These are phyloP conservation scores for Alternaria sp. DNA, from an alignment of 2,329 filamentous ascomycete genomes.

Conservation along the genomic window DNA sequence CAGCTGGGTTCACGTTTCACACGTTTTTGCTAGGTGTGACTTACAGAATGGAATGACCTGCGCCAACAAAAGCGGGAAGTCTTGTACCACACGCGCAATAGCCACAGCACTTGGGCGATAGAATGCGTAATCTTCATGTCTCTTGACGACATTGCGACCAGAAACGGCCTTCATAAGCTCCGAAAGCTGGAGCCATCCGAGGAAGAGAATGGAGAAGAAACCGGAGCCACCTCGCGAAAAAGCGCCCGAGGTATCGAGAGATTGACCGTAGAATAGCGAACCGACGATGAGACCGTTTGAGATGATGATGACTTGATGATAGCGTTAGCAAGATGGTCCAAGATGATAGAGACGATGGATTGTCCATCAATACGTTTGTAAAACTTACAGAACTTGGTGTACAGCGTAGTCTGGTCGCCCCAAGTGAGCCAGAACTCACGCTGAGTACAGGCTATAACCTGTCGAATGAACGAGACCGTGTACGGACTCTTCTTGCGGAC, in stretches of 20 bases:
- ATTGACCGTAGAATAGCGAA: slow-evolving; percentile 77
- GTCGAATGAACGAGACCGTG: slow-evolving; percentile 76
- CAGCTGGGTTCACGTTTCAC: slow-evolving; percentile 8
- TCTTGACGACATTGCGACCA: slow-evolving; percentile 73
- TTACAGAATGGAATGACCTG: slow-evolving; percentile 66
- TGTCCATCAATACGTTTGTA: background rate
- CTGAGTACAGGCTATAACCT: slow-evolving; percentile 73
- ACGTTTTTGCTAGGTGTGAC: slow-evolving; percentile 1
- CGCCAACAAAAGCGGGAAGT: slow-evolving; percentile 67
- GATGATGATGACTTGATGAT: slow-evolving; percentile 70
- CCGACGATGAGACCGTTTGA: slow-evolving; percentile 79
- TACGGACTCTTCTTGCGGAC: slow-evolving; percentile 76
- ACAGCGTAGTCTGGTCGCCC: slow-evolving; percentile 76
- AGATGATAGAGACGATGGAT: background rate
- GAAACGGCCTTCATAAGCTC: slow-evolving; percentile 81
- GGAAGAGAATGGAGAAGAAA: slow-evolving; percentile 74
- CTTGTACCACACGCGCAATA: slow-evolving; percentile 68
- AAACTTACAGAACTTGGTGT: slow-evolving; percentile 69
- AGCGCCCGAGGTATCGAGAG: slow-evolving; percentile 66
- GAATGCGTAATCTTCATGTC: slow-evolving; percentile 74
- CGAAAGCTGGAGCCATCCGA: slow-evolving; percentile 76
- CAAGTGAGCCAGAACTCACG: slow-evolving; percentile 82
- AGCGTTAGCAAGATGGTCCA: background rate
- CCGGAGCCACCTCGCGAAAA: slow-evolving; percentile 70
- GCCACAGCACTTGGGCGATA: slow-evolving; percentile 73